A percentile compares a stretch with the other conserved stretches of the same genome.
Conservation (phyloP, 2,329 filamentous ascomycete species). For the Fusarium globosum region DNA sequence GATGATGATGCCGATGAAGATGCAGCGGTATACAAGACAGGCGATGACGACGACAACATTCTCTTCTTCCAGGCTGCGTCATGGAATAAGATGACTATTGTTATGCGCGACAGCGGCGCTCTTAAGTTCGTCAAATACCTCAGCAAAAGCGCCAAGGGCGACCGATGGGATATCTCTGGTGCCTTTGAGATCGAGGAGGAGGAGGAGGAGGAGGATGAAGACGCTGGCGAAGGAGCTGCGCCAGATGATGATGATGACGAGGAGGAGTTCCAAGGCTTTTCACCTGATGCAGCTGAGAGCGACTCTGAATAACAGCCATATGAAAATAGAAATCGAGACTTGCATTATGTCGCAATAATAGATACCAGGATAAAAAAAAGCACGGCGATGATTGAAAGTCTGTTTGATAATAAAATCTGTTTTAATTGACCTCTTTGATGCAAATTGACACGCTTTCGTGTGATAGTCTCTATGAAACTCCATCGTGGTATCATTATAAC, state of each 20-base stretch:
- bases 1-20: conserved; percentile 78
- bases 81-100: conserved; percentile 94
- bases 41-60: conserved; percentile 79
- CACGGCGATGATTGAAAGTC: conserved; percentile 13
- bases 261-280: conserved; percentile 70
- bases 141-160: conserved; percentile 81
- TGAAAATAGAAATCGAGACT: conserved; percentile 25
- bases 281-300: conserved; percentile 52
- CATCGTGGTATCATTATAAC: conserved; percentile 29
- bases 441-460: conserved; percentile 6
- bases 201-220: conserved; percentile 58
- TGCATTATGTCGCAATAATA: conserved; percentile 23
- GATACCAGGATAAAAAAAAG: conserved; percentile 37
- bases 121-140: conserved; percentile 98
- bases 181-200: conserved; percentile 77
- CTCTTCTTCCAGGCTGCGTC: conserved; percentile 71
- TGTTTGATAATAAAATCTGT: conserved; percentile 8
- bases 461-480: conserved; percentile 3
- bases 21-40: conserved; percentile 87
- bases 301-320: conserved; percentile 47
- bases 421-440: background rate
- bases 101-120: conserved; percentile 85
- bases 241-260: conserved; percentile 57
- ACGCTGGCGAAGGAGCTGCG: conserved; percentile 50
- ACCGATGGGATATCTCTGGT: conserved; percentile 91